Evolutionary conservation across 2,329 filamentous ascomycete species (phyloP).

Genomic region (Aspergillus pseudoviridinutans): DNA sequence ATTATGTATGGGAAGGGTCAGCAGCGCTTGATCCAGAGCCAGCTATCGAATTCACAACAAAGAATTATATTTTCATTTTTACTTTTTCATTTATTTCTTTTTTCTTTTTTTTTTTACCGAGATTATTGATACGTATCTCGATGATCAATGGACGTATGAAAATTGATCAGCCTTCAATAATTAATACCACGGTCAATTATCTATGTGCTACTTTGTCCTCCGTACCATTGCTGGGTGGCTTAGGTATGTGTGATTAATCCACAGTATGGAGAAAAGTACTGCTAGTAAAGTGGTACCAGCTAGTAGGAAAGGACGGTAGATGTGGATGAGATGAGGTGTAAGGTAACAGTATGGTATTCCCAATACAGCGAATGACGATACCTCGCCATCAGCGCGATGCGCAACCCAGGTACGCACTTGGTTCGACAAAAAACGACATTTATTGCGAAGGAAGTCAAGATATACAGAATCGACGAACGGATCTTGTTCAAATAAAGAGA

Average conservation of each 20-base stretch:
- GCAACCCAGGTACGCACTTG: not conserved
- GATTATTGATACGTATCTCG: not conserved
- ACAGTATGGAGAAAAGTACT: not conserved
- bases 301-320: not conserved
- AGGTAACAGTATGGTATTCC: conserved; percentile 5
- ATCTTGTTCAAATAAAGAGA: not conserved
- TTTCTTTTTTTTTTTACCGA: no score
- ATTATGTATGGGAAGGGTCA: not conserved
- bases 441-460: not conserved
- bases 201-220: not conserved
- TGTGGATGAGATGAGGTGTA: not conserved
- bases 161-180: not conserved
- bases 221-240: not conserved
- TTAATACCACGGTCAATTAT: not conserved
- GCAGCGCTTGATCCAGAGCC: not conserved
- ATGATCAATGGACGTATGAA: not conserved
- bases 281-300: not conserved
- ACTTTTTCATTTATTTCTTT: no score
- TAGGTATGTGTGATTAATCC: not conserved
- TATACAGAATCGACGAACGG: not conserved
- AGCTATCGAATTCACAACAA: not conserved
- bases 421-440: not conserved
- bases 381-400: conserved; percentile 4
- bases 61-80: not conserved
- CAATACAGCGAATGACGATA: conserved; percentile 2